A percentile compares a stretch with the other conserved stretches of the same genome.
These are phyloP conservation scores for Tolypocladium amazonense DNA, from an alignment of 2,329 filamentous ascomycete genomes.

Conservation along the genomic window DNA sequence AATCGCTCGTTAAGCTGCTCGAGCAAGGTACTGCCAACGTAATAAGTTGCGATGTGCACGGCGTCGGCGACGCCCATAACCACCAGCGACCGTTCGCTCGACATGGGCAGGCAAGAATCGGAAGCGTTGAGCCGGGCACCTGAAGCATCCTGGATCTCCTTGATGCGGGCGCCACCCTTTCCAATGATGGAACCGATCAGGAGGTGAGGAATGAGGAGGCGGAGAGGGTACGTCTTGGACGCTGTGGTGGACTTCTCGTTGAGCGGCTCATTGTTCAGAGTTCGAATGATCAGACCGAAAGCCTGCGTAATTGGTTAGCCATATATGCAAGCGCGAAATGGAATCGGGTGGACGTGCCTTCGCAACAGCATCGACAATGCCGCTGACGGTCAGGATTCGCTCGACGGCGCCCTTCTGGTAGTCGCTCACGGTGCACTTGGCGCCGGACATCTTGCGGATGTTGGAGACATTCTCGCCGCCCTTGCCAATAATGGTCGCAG, in stretches of 20 bases:
- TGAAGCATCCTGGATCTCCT: slow-evolving; percentile 96
- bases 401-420: slow-evolving; percentile 96
- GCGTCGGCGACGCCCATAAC: slow-evolving; percentile 97
- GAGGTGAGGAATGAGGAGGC: slow-evolving; percentile 90
- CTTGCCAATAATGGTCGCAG: slow-evolving; percentile 96
- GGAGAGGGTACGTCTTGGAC: slow-evolving; percentile 94
- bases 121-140: slow-evolving; percentile 94
- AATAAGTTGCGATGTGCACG: slow-evolving; percentile 97
- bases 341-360: slow-evolving; percentile 52
- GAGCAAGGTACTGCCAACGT: slow-evolving; percentile 93
- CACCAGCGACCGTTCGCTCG: slow-evolving; percentile 93
- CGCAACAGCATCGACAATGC: slow-evolving; percentile 88
- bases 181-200: slow-evolving; percentile 98
- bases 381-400: slow-evolving; percentile 94
- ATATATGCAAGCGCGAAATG: background rate
- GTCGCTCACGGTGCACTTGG: slow-evolving; percentile 98
- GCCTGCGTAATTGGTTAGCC: slow-evolving; percentile 44
- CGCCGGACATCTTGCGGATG: slow-evolving; percentile 87
- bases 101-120: slow-evolving; percentile 86
- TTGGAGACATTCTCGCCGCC: slow-evolving; percentile 97
- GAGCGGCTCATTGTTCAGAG: slow-evolving; percentile 92
- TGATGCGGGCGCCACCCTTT: slow-evolving; percentile 89
- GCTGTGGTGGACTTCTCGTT: slow-evolving; percentile 79
- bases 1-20: slow-evolving; percentile 97
- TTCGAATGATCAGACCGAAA: slow-evolving; percentile 95